Conservation (phyloP, 257 asterid genomes). For the Przewalskia tangutica region DNA sequence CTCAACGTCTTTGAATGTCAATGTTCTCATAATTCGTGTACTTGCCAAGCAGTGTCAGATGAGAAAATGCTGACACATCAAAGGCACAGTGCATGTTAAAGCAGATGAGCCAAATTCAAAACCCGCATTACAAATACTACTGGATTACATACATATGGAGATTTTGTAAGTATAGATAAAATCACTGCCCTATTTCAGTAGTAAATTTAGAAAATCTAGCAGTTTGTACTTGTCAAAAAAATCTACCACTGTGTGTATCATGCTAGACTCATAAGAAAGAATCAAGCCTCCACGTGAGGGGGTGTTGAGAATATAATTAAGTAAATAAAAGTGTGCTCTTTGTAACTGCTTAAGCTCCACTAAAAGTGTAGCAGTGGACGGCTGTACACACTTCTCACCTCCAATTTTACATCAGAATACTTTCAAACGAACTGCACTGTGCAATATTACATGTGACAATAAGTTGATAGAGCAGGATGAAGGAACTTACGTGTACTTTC, state of each 20-base stretch:
- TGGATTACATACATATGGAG: background rate
- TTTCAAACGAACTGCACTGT: background rate
- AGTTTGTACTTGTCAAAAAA: background rate
- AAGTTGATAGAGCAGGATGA: background rate
- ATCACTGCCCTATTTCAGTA: background rate
- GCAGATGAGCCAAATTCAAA: background rate
- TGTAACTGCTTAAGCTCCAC: too few species aligned
- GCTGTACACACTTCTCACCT: background rate
- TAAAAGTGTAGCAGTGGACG: background rate
- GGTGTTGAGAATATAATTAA: background rate
- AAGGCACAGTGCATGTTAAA: background rate
- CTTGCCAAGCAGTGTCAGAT: background rate
- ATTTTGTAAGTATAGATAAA: background rate
- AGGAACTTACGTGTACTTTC: slow-evolving; percentile 75
- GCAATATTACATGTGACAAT: background rate
- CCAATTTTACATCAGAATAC: background rate
- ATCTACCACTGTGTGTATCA: too few species aligned
- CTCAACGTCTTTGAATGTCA: background rate
- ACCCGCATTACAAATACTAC: background rate
- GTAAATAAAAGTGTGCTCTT: too few species aligned
- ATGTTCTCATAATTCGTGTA: background rate
- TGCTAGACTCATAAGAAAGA: too few species aligned
- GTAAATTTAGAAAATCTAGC: background rate
- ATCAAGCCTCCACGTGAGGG: too few species aligned
- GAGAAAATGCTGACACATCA: background rate